Percentiles rank a stretch among this genome's conserved stretches.
Conservation (phyloP, 805 yeast species). For the Ogataea paradorogensis region DNA sequence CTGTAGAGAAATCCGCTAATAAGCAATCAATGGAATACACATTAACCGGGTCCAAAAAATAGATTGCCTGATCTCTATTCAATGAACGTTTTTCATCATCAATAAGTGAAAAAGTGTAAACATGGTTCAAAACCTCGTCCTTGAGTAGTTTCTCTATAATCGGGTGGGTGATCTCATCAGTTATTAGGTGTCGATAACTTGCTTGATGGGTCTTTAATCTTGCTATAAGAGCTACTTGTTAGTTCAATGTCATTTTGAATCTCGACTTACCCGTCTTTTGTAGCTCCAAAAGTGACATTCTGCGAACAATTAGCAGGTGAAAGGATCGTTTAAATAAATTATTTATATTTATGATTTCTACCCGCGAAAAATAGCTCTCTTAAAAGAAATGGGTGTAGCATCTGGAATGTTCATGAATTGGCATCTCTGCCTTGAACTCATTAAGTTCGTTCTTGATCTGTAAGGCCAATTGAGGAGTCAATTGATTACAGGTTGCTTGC, state of each 20-base stretch:
- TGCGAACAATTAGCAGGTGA: slow-evolving; percentile 1
- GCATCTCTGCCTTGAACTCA: slow-evolving; percentile 75
- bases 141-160: slow-evolving; percentile 25
- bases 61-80: slow-evolving; percentile 60
- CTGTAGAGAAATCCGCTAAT: slow-evolving; percentile 64
- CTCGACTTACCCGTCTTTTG: slow-evolving; percentile 28
- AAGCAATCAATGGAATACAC: slow-evolving; percentile 71
- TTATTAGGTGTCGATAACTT: slow-evolving; percentile 30
- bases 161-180: slow-evolving; percentile 29
- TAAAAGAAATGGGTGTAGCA: slow-evolving; percentile 83
- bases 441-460: slow-evolving; percentile 84
- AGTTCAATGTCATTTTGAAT: too few species aligned
- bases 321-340: neutral
- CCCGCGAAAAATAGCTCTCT: slow-evolving; percentile 5
- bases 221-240: slow-evolving; percentile 18
- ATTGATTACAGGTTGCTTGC: slow-evolving; percentile 84
- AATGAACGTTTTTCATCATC: slow-evolving; percentile 30
- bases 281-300: slow-evolving; percentile 21
- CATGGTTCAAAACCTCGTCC: slow-evolving; percentile 29
- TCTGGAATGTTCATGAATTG: slow-evolving; percentile 71
- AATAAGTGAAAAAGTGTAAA: slow-evolving; percentile 29
- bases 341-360: slow-evolving; percentile 5
- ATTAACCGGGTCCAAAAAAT: slow-evolving; percentile 64
- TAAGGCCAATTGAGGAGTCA: slow-evolving; percentile 85
- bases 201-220: slow-evolving; percentile 20